Evolutionary conservation across 106 monocot species (phyloP).

Genomic region (Hemerocallis citrina): DNA sequence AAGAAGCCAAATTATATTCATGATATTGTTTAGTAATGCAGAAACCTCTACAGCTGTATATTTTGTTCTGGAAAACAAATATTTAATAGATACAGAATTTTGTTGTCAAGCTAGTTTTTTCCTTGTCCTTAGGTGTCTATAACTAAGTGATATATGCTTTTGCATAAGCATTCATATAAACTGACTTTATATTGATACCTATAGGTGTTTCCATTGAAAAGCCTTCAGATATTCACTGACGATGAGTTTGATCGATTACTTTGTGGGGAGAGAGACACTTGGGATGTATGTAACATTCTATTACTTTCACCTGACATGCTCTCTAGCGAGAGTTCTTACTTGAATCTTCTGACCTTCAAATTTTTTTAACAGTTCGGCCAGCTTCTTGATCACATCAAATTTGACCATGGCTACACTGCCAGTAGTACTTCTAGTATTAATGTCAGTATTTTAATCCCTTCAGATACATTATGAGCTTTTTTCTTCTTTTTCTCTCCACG

Average conservation of each 20-base stretch:
- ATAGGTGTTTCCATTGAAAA: conserved; percentile 63
- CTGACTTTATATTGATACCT: neutral
- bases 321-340: neutral
- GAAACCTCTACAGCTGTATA: too few relatives aligned
- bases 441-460: conserved; percentile 36
- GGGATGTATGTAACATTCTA: conserved; percentile 39
- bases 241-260: conserved; percentile 64
- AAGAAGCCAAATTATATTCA: too few relatives aligned
- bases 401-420: conserved; percentile 91
- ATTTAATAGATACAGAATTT: neutral
- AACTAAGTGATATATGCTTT: too few relatives aligned
- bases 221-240: conserved; percentile 75
- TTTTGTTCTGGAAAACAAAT: neutral
- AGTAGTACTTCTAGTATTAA: conserved; percentile 42
- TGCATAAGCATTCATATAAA: neutral
- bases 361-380: conserved; percentile 44
- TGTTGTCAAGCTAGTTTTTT: neutral
- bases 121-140: neutral
- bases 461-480: neutral
- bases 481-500: neutral
- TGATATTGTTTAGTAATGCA: too few relatives aligned
- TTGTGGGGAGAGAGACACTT: conserved; percentile 72
- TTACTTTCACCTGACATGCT: neutral
- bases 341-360: neutral
- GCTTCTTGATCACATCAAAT: conserved; percentile 71